These are phyloP conservation scores for Monocercomonoides exilis DNA, from an alignment of 78 protist species.

Conservation along the genomic window DNA sequence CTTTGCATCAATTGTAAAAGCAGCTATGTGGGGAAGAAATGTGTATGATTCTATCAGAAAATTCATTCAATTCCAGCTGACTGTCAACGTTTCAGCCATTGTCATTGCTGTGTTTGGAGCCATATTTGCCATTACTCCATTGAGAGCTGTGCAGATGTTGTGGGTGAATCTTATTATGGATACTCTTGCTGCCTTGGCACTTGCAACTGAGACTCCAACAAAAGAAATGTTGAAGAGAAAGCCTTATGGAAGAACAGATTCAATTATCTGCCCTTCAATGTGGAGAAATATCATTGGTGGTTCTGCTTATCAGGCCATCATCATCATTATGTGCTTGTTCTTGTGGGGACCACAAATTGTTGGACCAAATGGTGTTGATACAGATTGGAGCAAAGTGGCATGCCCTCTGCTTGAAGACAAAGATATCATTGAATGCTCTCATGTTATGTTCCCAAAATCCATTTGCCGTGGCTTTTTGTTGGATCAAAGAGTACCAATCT, in stretches of 20 bases:
- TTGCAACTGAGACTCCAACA: constrained; percentile 69
- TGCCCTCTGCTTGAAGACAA: background rate
- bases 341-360: background rate
- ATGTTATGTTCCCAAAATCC: background rate
- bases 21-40: constrained; percentile 88
- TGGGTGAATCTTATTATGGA: constrained; percentile 70
- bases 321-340: background rate
- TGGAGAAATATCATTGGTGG: constrained; percentile 12
- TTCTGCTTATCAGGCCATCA: constrained; percentile 1
- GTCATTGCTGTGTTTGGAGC: constrained; percentile 51
- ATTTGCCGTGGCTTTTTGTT: background rate
- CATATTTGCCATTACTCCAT: constrained; percentile 47
- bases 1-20: constrained; percentile 68
- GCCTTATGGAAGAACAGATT: constrained; percentile 44
- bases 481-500: background rate
- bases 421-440: background rate
- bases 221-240: constrained; percentile 57
- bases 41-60: constrained; percentile 46
- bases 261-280: constrained; percentile 23
- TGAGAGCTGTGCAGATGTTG: constrained; percentile 80
- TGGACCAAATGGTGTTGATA: background rate
- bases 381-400: too few relatives aligned
- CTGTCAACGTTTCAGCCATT: constrained; percentile 81
- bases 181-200: constrained; percentile 69
- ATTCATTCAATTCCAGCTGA: constrained; percentile 86